Percentiles rank a stretch among this genome's conserved stretches.
Conservation (phyloP, 805 yeast genomes). For the Pichia phayaonensis region DNA sequence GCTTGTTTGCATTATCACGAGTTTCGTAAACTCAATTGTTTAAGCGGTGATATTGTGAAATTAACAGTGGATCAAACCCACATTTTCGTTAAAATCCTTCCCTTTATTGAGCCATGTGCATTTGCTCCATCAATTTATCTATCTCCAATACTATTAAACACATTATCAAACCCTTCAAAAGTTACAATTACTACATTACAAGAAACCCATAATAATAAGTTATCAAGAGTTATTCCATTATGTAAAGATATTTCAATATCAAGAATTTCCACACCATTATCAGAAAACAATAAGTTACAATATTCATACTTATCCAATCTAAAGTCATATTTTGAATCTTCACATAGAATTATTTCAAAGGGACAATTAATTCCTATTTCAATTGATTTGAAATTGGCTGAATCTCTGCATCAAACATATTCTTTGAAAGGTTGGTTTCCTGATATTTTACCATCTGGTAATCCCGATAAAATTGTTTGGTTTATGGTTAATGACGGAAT, state of each 20-base stretch:
- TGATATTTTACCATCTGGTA: conserved; percentile 46
- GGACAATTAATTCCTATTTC: conserved; percentile 73
- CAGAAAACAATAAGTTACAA: conserved; percentile 59
- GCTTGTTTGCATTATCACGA: conserved; percentile 42
- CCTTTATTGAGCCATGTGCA: conserved; percentile 58
- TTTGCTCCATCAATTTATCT: conserved; percentile 37
- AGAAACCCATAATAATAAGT: conserved; percentile 4
- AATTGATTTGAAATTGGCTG: conserved; percentile 61
- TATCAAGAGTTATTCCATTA: conserved; percentile 28
- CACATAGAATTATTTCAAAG: conserved; percentile 49
- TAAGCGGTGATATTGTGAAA: conserved; percentile 60
- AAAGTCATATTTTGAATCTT: conserved; percentile 51
- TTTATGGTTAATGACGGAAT: conserved; percentile 56
- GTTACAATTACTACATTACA: conserved; percentile 6
- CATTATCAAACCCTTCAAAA: conserved; percentile 29
- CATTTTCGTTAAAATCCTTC: conserved; percentile 37
- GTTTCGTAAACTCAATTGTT: conserved; percentile 49
- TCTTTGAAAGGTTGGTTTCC: conserved; percentile 19
- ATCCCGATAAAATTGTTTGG: conserved; percentile 77
- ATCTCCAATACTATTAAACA: conserved; percentile 52
- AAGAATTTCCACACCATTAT: conserved; percentile 59
- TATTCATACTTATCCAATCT: conserved; percentile 53
- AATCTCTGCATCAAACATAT: conserved; percentile 40
- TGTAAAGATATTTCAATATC: conserved; percentile 63
- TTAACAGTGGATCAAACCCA: conserved; percentile 5